Evolutionary conservation across 2,329 filamentous ascomycete genomes (phyloP), one percentile per base, ranked within the genome.

Genomic region (Alternaria gaisen): DNA sequence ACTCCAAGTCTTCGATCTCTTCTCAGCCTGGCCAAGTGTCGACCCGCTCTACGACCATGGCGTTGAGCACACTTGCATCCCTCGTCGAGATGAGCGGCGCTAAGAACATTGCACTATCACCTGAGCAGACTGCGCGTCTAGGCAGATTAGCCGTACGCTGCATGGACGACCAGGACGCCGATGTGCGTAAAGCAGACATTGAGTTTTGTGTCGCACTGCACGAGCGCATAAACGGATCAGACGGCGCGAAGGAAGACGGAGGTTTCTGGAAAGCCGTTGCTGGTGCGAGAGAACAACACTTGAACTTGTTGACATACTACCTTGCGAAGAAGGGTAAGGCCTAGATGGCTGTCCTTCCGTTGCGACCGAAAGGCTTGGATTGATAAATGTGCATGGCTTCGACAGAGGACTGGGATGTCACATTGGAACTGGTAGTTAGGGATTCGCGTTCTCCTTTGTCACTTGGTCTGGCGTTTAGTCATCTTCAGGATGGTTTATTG

Each of bases 271-370:
- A 84, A 34, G 84, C 85, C 24, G 82, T 93, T 70, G 86, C 83
- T 58, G 81, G 80, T 0, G 83, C 91, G 32, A 86, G 87, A 72
- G 90, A 93, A 66, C 90, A 92, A 66, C 87, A 90, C 22, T 87
- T 92, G 81, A 93, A 89, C 67, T 77, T 94, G 62, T 88, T 94
- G 70, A 93, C 90, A 10, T 94, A 94, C 75, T 94, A 93, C 77
- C 90, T 93, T 71, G 91, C 91, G 3, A 78, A 77, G 68, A 70
- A 71, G 47, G 68, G 63, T 30, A 74, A 68, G 56, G 69, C 67
- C 59, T 76, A 71, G 60, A 47, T 40, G 42, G 67, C 59, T 54
- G 41, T 42, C 38, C 55, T 61, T 20, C 60, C 63, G 9, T 52
- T 61, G 43, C 50, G 60, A 26, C 22, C 28, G 32, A 30, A 60